Conservation (phyloP, 2,329 filamentous ascomycete species). For the Penicillium corylophilum region DNA sequence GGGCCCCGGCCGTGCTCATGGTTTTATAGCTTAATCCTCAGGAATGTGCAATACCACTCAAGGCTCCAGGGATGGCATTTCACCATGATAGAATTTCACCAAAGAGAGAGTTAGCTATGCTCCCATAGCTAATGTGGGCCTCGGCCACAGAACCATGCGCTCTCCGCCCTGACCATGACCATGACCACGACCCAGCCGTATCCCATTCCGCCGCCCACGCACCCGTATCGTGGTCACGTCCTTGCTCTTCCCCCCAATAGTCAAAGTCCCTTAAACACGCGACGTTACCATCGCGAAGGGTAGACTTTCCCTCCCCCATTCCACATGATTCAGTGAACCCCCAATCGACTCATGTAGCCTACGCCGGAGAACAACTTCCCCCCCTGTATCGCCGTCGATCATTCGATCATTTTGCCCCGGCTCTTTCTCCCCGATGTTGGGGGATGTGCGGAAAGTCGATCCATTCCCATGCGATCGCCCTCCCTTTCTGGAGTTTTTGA, state of each 20-base stretch:
- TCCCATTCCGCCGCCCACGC: constrained; percentile 1
- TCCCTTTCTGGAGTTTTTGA: background rate
- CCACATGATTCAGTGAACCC: constrained; percentile 1
- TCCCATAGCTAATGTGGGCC: constrained; percentile 17
- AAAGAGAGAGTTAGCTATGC: constrained; percentile 14
- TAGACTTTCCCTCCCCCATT: background rate
- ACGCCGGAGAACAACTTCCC: background rate
- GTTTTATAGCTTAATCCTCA: background rate
- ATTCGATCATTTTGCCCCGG: constrained; percentile 2
- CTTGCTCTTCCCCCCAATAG: constrained; percentile 10
- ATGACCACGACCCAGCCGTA: no score
- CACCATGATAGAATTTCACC: no score
- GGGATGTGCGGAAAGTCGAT: constrained; percentile 12
- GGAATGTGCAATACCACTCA: background rate
- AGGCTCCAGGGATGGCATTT: background rate
- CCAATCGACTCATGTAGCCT: background rate
- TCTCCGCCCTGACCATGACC: background rate
- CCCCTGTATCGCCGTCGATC: constrained; percentile 8
- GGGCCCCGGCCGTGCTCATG: background rate
- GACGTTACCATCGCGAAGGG: background rate
- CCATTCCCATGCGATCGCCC: constrained; percentile 19
- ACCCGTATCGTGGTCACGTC: background rate
- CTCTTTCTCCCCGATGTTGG: constrained; percentile 16
- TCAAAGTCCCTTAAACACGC: constrained; percentile 4
- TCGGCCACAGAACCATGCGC: constrained; percentile 4